Conservation (phyloP, 257 asterid species). For the Solanum megistacrolobum region DNA sequence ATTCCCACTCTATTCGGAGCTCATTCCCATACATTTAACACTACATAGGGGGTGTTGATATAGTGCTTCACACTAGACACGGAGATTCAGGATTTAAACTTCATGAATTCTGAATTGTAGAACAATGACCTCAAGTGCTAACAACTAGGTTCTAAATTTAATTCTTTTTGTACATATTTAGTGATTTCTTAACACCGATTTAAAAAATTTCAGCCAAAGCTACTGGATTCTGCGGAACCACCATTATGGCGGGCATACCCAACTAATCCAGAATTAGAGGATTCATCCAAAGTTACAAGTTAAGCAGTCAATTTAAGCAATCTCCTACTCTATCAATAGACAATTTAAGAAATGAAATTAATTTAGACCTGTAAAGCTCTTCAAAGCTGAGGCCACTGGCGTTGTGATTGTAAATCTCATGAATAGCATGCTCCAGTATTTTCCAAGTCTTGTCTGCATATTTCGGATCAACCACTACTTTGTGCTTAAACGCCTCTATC, state of each 20-base stretch:
- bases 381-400: slow-evolving; percentile 89
- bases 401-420: slow-evolving; percentile 75
- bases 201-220: not conserved
- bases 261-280: not conserved
- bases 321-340: not conserved
- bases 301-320: not conserved
- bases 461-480: slow-evolving; percentile 92
- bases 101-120: not conserved
- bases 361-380: slow-evolving; percentile 69
- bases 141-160: not conserved
- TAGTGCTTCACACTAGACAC: not conserved
- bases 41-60: not conserved
- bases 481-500: slow-evolving; percentile 79
- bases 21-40: not conserved
- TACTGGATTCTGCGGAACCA: not conserved
- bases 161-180: not conserved
- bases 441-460: slow-evolving; percentile 93
- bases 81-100: not conserved
- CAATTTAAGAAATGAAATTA: not conserved
- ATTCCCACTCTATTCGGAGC: not conserved
- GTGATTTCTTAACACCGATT: not conserved
- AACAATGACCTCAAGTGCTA: not conserved
- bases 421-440: slow-evolving; percentile 76
- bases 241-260: not conserved
- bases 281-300: not conserved